Conservation (phyloP, 306 rosid species). For the Dryas drummondii region DNA sequence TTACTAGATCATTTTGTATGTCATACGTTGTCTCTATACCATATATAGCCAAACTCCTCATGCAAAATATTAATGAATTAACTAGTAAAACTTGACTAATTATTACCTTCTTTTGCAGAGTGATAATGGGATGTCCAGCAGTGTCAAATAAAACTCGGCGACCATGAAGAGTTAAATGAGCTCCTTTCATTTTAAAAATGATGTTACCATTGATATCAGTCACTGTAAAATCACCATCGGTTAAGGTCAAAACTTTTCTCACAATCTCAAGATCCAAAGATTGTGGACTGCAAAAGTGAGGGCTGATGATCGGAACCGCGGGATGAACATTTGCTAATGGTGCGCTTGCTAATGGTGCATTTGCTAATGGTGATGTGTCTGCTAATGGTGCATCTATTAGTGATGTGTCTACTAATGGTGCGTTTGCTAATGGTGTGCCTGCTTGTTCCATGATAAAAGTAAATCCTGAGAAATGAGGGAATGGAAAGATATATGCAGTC, state of each 20-base stretch:
- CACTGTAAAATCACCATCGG: slow-evolving; percentile 40
- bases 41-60: no score
- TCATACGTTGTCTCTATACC: no score
- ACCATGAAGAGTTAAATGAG: slow-evolving; percentile 27
- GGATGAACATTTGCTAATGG: background rate
- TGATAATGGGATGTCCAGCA: slow-evolving; percentile 38
- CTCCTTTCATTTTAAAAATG: slow-evolving; percentile 44
- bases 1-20: no score
- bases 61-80: no score
- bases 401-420: no score
- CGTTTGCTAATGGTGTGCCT: background rate
- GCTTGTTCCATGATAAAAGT: no score
- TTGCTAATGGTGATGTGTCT: background rate
- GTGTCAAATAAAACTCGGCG: slow-evolving; percentile 46
- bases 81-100: no score
- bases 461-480: no score
- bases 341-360: background rate
- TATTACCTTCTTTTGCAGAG: slow-evolving; percentile 40
- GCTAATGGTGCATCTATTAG: background rate
- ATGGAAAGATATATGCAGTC: no score
- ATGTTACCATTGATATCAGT: slow-evolving; percentile 46
- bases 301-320: slow-evolving; percentile 29
- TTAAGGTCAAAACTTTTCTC: slow-evolving; percentile 32
- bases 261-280: slow-evolving; percentile 40
- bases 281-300: slow-evolving; percentile 43